Evolutionary conservation across 1,284 basidiomycete genomes (phyloP), one percentile per base, ranked within the genome.

Genomic region (Lentinula novae-zelandiae): DNA sequence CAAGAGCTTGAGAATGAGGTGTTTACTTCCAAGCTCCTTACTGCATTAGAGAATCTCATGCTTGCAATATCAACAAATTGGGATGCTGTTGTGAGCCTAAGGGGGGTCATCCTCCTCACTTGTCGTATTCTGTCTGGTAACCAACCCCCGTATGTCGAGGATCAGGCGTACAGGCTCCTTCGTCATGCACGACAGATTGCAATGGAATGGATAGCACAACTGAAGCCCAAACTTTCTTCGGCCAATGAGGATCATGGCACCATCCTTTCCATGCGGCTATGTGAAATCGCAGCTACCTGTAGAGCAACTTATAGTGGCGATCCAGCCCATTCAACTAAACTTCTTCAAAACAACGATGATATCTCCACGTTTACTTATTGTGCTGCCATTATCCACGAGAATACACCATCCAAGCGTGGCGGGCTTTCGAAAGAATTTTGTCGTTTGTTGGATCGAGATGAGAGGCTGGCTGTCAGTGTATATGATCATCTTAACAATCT

Each of bases 241-340:
- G 44, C 44, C 5, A 68, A 66, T 9, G 71, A 73, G 13, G 38
- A 57, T 3, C 56, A 64, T 15, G 60, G 62, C 15, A 48, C 63
- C 2, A 67, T 70, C 4, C 48, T 73, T 31, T 71, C 68, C 57
- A 58, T 55, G 6, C 69, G 69, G 6, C 57, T 77, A 22, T 73
- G 71, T 55, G 71, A 74, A 31, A 70, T 72, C 46, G 76, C 76
- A 0, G 69, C 70, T 1, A 72, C 72, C 6, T 82, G 80, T 64
- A 70, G 74, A 12, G 67, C 69, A 2, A 81, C 79, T 0, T 82
- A 71, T 53, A 72, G 77, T 61, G 74, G 77, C 4, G 73, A 72
- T 51, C 22, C 59, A 3, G 38, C 60, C 1, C 61, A 70, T 58
- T 38, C 70, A 0, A 4, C 10, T 7, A 22, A 20, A 2, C 63